phyloP scores from a whole-genome alignment of 495 filamentous ascomycete species.

The Glonium stellatum region DNA sequence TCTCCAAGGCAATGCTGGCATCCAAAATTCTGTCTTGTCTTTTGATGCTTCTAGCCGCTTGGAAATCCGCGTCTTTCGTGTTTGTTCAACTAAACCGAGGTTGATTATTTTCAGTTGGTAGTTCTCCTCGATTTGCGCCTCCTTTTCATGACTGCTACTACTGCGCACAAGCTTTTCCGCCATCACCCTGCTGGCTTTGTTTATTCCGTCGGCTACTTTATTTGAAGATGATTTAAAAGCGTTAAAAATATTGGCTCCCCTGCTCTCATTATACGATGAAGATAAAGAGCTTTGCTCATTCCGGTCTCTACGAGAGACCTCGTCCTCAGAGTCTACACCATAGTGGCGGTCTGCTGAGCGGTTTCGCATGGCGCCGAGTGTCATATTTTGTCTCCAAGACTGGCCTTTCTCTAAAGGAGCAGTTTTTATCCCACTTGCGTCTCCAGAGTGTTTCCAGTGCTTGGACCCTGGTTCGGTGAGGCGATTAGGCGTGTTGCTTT shows the following conservation, averaged over 20 bases:
- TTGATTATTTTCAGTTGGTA: constrained; percentile 76
- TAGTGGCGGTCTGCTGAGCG: constrained; percentile 57
- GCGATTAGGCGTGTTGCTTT: constrained; percentile 9
- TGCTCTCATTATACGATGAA: constrained; percentile 55
- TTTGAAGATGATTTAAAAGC: constrained; percentile 50
- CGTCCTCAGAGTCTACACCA: constrained; percentile 29
- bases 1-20: constrained; percentile 86
- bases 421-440: constrained; percentile 41
- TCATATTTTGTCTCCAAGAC: constrained; percentile 57
- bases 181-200: constrained; percentile 68
- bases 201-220: constrained; percentile 63
- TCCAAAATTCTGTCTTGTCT: constrained; percentile 96
- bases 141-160: constrained; percentile 62
- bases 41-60: constrained; percentile 72
- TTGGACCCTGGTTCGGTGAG: constrained; percentile 30
- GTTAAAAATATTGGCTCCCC: constrained; percentile 47
- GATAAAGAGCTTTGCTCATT: constrained; percentile 47
- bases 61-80: constrained; percentile 76
- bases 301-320: constrained; percentile 45
- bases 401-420: constrained; percentile 59
- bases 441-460: constrained; percentile 32
- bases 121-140: constrained; percentile 58
- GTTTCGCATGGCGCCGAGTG: constrained; percentile 49
- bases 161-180: constrained; percentile 69
- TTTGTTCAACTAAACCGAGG: constrained; percentile 73